These are phyloP conservation scores for Gastroboletus turbinatus DNA, from an alignment of 1,284 basidiomycete species.

Conservation along the genomic window DNA sequence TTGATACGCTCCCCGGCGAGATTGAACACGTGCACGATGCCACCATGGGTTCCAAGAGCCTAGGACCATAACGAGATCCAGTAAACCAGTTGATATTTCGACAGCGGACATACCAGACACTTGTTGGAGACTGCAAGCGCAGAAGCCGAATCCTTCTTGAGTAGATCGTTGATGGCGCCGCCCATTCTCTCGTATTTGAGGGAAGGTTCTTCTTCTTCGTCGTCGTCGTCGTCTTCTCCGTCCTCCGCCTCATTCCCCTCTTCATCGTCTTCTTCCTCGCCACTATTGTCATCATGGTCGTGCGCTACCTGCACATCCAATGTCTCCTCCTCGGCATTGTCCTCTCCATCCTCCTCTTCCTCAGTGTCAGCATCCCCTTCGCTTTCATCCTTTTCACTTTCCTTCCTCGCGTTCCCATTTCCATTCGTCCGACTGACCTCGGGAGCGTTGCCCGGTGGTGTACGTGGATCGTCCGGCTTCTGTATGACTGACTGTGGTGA, in stretches of 20 bases:
- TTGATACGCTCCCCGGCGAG: conserved; percentile 82
- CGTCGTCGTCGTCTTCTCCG: conserved; percentile 53
- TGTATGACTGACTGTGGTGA: neutral
- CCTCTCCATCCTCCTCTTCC: conserved; percentile 5
- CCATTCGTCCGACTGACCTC: conserved; percentile 18
- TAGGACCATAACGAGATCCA: conserved; percentile 32
- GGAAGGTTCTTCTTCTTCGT: conserved; percentile 80
- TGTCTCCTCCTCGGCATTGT: conserved; percentile 1
- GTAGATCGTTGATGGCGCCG: conserved; percentile 74
- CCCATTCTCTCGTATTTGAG: conserved; percentile 89
- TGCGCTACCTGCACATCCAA: neutral
- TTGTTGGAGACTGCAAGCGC: conserved; percentile 78
- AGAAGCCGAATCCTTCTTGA: conserved; percentile 87
- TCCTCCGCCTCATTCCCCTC: conserved; percentile 41
- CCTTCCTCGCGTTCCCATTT: conserved; percentile 9
- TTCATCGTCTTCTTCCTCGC: conserved; percentile 29
- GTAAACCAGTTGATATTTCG: conserved; percentile 2
- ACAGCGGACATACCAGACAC: conserved; percentile 56
- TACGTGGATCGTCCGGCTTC: conserved; percentile 4
- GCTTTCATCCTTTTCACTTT: neutral
- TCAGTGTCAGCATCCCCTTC: conserved; percentile 6
- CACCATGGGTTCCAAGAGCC: conserved; percentile 90
- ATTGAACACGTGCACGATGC: conserved; percentile 87
- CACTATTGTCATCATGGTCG: conserved; percentile 20
- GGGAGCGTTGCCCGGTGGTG: neutral